Conservation (phyloP, 208 protist species). For the Leishmania braziliensis region DNA sequence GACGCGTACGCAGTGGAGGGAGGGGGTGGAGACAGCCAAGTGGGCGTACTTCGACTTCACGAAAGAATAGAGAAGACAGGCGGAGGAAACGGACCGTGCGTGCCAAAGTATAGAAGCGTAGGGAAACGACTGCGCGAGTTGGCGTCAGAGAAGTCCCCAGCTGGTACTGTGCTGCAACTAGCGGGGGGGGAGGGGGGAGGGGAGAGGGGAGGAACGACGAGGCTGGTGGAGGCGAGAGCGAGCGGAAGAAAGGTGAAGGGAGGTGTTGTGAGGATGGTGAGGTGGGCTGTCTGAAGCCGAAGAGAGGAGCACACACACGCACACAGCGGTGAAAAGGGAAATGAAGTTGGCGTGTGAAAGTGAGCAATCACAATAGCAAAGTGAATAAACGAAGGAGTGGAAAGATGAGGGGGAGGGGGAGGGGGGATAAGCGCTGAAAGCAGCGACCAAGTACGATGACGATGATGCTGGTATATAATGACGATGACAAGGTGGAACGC, state of each 20-base stretch:
- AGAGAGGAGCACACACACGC: background rate
- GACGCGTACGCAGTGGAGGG: background rate
- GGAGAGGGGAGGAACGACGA: background rate
- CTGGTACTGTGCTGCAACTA: background rate
- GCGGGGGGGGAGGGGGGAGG: background rate
- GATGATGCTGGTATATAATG: background rate
- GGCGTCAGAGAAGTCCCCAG: background rate
- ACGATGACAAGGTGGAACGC: background rate
- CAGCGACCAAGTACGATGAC: background rate
- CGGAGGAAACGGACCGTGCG: background rate
- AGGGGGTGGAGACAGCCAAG: background rate
- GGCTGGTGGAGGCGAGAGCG: too few species aligned
- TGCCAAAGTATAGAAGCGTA: too few species aligned
- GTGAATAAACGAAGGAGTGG: background rate
- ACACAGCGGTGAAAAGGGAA: background rate
- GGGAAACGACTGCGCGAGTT: background rate
- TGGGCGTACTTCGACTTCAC: background rate
- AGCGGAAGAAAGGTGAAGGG: background rate
- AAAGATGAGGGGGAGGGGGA: too few species aligned
- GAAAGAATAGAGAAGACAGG: background rate
- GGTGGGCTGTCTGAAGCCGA: background rate
- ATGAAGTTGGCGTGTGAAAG: background rate
- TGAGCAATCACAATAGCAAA: too few species aligned
- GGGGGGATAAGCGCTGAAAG: background rate
- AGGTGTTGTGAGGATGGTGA: background rate